phyloP scores from a whole-genome alignment of 148 eudicot species.

The Rhododendron ferrugineum region DNA sequence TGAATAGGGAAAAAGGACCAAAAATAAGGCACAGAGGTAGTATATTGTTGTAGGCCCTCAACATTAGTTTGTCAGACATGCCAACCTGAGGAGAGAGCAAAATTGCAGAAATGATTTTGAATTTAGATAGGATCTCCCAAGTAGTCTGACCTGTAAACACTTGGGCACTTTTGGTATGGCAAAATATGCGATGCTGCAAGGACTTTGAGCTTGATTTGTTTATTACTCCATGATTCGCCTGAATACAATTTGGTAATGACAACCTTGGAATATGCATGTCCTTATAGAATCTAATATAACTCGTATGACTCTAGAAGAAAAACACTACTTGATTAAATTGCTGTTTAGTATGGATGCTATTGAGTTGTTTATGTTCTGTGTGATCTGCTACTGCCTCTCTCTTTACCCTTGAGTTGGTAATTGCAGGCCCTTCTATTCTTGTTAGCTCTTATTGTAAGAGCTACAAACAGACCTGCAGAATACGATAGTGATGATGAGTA shows the following conservation, averaged over 20 bases:
- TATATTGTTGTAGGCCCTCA: background rate
- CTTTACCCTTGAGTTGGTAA: background rate
- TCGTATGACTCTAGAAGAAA: background rate
- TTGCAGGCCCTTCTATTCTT: slow-evolving; percentile 77
- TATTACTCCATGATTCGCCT: background rate
- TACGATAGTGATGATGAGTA: slow-evolving; percentile 96
- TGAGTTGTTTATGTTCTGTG: background rate
- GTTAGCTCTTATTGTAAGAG: slow-evolving; percentile 73
- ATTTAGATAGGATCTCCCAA: background rate
- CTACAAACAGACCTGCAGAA: slow-evolving; percentile 74
- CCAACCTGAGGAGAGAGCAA: background rate
- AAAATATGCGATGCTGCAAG: background rate
- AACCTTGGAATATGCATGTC: background rate
- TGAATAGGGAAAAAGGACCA: background rate
- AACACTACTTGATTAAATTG: background rate
- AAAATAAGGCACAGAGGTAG: background rate
- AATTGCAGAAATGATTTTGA: background rate
- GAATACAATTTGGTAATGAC: background rate
- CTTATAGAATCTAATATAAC: background rate
- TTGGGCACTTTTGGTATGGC: background rate
- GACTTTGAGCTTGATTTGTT: background rate
- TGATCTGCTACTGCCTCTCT: background rate
- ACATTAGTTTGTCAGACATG: background rate
- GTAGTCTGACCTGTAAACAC: background rate
- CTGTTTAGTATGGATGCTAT: background rate